Percentiles rank a stretch among this genome's conserved stretches.
Conservation (phyloP, 2,329 filamentous ascomycete species). For the Microdochium nivale region DNA sequence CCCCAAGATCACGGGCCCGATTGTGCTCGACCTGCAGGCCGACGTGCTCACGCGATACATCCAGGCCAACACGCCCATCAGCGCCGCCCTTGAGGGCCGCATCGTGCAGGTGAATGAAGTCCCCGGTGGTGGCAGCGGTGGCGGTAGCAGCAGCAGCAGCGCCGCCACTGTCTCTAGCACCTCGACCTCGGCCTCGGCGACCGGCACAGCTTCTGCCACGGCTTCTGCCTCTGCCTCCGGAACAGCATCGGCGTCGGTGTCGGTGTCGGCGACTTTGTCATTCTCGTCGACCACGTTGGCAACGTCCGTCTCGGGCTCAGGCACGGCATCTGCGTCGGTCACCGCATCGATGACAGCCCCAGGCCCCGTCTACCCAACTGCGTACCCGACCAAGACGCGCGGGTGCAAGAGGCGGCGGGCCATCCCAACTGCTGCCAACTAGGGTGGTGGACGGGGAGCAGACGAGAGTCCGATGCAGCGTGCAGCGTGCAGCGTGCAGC, state of each 20-base stretch:
- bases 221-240: neutral
- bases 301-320: neutral
- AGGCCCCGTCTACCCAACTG: neutral
- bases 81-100: slow-evolving; percentile 26
- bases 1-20: slow-evolving; percentile 15
- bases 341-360: neutral
- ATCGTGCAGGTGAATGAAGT: slow-evolving; percentile 14
- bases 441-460: too few species aligned
- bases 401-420: neutral
- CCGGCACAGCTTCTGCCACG: neutral
- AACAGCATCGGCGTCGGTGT: neutral
- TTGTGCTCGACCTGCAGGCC: slow-evolving; percentile 32
- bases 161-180: neutral
- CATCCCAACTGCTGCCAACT: neutral
- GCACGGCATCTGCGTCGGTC: neutral
- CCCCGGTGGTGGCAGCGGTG: neutral
- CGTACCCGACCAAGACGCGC: neutral
- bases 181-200: neutral
- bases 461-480: too few species aligned
- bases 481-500: too few species aligned
- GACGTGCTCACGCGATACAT: slow-evolving; percentile 31
- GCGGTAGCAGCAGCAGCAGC: neutral
- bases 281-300: neutral
- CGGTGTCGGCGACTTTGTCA: neutral
- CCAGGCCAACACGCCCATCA: slow-evolving; percentile 21